Evolutionary conservation across 148 eudicot species (phyloP).

Genomic region (Nepenthes mirabilis): DNA sequence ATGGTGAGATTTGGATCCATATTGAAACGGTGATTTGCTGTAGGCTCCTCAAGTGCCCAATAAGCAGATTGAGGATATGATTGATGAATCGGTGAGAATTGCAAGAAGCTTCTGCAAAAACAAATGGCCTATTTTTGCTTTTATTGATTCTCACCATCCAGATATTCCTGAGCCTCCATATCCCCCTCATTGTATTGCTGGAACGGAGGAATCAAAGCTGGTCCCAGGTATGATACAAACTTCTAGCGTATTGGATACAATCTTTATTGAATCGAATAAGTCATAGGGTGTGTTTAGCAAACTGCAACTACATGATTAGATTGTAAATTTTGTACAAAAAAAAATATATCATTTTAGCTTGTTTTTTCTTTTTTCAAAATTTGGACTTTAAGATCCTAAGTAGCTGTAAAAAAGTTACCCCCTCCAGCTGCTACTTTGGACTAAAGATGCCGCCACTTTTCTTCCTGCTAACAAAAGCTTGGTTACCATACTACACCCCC

Average conservation of each 20-base stretch:
- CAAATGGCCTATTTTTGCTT: conserved; percentile 72
- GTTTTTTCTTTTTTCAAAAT: too few relatives aligned
- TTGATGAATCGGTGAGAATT: conserved; percentile 52
- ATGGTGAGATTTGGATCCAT: not conserved
- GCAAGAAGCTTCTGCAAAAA: conserved; percentile 52
- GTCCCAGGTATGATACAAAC: conserved; percentile 50
- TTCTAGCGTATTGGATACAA: not conserved
- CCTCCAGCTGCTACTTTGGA: too few relatives aligned
- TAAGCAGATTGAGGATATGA: conserved; percentile 63
- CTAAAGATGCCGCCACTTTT: too few relatives aligned
- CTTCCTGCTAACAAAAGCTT: too few relatives aligned
- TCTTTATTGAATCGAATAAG: not conserved
- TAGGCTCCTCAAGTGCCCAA: conserved; percentile 68
- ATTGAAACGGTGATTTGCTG: not conserved
- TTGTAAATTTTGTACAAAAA: too few relatives aligned
- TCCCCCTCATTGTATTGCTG: conserved; percentile 87
- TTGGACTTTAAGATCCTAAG: too few relatives aligned
- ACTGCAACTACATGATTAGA: too few relatives aligned
- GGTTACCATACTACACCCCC: too few relatives aligned
- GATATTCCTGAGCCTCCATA: conserved; percentile 85
- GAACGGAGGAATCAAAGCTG: conserved; percentile 64
- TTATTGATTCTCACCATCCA: conserved; percentile 80
- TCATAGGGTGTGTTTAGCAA: too few relatives aligned
- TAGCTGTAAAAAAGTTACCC: too few relatives aligned
- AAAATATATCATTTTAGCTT: too few relatives aligned